Conservation (phyloP, 441 rosid genomes). For the Bocquillonia castaneifolia region DNA sequence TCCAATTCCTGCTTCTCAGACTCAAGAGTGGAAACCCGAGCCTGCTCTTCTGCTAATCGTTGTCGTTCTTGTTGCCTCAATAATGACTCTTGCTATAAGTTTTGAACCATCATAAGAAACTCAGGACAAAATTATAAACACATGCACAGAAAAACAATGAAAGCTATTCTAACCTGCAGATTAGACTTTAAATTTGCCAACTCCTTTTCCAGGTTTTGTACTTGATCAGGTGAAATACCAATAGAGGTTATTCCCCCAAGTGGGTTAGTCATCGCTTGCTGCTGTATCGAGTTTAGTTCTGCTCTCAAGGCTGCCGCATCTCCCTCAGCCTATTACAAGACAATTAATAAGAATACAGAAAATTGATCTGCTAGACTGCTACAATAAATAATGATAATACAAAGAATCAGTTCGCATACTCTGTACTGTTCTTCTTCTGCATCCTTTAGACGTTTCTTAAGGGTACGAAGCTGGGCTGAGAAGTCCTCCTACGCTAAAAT, state of each 20-base stretch:
- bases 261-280: slow-evolving; percentile 45
- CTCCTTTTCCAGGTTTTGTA: slow-evolving; percentile 53
- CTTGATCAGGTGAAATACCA: slow-evolving; percentile 42
- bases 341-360: slow-evolving; percentile 18
- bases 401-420: slow-evolving; percentile 37
- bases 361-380: background rate
- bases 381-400: slow-evolving; percentile 9
- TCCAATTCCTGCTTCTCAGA: slow-evolving; percentile 80
- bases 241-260: slow-evolving; percentile 36
- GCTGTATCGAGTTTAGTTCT: slow-evolving; percentile 68
- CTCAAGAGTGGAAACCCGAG: slow-evolving; percentile 49
- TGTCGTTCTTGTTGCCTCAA: slow-evolving; percentile 67
- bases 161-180: slow-evolving; percentile 55
- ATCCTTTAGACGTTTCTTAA: slow-evolving; percentile 79
- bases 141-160: slow-evolving; percentile 7
- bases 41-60: slow-evolving; percentile 55
- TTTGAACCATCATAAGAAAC: slow-evolving; percentile 31
- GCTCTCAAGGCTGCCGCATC: slow-evolving; percentile 84
- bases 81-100: slow-evolving; percentile 56
- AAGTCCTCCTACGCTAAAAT: slow-evolving; percentile 79
- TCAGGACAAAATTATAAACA: slow-evolving; percentile 14
- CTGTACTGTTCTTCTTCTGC: slow-evolving; percentile 95
- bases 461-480: slow-evolving; percentile 84
- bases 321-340: slow-evolving; percentile 81
- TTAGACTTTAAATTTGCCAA: slow-evolving; percentile 53